These are phyloP conservation scores for Rossbeevera mucosa DNA, from an alignment of 768 basidiomycete genomes.

Conservation along the genomic window DNA sequence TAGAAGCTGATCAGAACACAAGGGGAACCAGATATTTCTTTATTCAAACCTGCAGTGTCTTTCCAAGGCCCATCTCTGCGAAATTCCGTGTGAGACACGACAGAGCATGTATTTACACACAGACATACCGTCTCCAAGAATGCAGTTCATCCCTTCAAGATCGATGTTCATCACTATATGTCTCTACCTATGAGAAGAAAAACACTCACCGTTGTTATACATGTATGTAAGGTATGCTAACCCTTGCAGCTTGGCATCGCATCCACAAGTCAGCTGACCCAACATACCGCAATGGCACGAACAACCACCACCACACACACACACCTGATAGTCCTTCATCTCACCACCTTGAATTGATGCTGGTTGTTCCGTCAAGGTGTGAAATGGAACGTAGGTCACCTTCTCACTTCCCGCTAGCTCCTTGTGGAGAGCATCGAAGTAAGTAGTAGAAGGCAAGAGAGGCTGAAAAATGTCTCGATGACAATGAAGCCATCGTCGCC, in stretches of 20 bases:
- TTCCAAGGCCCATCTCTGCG: slow-evolving; percentile 58
- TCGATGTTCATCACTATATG: neutral
- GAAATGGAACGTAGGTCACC: slow-evolving; percentile 33
- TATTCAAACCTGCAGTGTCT: slow-evolving; percentile 50
- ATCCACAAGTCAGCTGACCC: neutral
- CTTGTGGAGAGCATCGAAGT: slow-evolving; percentile 35
- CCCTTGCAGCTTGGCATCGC: slow-evolving; percentile 44
- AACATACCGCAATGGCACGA: neutral
- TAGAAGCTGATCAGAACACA: slow-evolving; percentile 12
- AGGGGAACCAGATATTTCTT: neutral
- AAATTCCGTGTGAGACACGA: neutral
- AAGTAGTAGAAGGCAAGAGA: slow-evolving; percentile 40
- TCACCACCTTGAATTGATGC: slow-evolving; percentile 47
- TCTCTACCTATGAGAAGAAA: neutral
- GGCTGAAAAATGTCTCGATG: slow-evolving; percentile 44
- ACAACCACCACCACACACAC: too few species aligned
- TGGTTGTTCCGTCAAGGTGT: slow-evolving; percentile 45
- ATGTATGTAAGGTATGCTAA: slow-evolving; percentile 61
- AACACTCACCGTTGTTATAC: slow-evolving; percentile 57
- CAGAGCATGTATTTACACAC: neutral
- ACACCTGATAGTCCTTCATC: slow-evolving; percentile 71
- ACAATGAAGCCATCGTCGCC: slow-evolving; percentile 43
- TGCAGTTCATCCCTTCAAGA: slow-evolving; percentile 56
- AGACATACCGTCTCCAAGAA: slow-evolving; percentile 62
- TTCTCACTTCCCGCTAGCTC: slow-evolving; percentile 28